These are phyloP conservation scores for Kwoniella europaea DNA, from an alignment of 768 basidiomycete species.

Conservation along the genomic window DNA sequence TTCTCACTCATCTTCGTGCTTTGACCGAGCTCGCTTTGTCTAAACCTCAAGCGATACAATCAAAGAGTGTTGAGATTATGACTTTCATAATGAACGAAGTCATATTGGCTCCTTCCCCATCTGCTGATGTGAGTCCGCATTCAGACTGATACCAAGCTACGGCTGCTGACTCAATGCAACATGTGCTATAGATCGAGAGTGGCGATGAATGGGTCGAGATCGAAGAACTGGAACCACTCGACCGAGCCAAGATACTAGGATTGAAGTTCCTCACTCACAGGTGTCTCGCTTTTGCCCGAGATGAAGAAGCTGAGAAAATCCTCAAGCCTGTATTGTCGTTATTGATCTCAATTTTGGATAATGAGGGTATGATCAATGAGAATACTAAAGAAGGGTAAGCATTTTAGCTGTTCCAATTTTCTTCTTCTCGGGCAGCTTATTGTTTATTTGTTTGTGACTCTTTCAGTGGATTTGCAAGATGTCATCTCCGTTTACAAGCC, in stretches of 20 bases:
- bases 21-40: conserved; percentile 75
- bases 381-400: conserved; percentile 65
- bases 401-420: background rate
- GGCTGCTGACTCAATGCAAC: conserved; percentile 7
- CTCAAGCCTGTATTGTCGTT: conserved; percentile 77
- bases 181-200: conserved; percentile 39
- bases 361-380: conserved; percentile 70
- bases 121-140: conserved; percentile 36
- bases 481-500: conserved; percentile 82
- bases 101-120: conserved; percentile 31
- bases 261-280: conserved; percentile 84
- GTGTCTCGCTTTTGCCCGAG: conserved; percentile 69
- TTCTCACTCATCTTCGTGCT: conserved; percentile 65
- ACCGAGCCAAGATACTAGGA: conserved; percentile 73
- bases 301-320: conserved; percentile 64
- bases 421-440: conserved; percentile 17
- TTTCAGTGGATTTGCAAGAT: conserved; percentile 62
- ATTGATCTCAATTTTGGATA: conserved; percentile 71
- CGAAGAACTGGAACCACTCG: conserved; percentile 64
- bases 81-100: conserved; percentile 63
- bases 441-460: conserved; percentile 37
- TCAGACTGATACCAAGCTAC: background rate
- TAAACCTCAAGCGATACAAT: conserved; percentile 75
- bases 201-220: conserved; percentile 76
- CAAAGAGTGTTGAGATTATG: conserved; percentile 75